Base-by-base conservation (phyloP, 208 protist species). In the Trypanosomatidae sp. region DNA sequence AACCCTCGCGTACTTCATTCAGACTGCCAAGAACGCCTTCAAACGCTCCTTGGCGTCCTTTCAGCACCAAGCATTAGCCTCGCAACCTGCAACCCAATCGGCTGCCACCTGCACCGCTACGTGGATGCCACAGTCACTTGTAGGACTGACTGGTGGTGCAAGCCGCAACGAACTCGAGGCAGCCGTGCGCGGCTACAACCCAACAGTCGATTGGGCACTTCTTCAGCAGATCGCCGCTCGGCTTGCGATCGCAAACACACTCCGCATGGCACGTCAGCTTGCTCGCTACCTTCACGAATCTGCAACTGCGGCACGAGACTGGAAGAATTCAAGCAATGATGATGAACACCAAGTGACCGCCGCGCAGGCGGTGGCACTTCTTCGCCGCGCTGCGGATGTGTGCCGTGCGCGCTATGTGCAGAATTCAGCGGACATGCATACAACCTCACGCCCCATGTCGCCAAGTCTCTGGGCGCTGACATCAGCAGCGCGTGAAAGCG, bases 181-280 rank as follows among this genome's bases (percentile, higher is more conserved):
- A 2, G 82, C 82, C 9, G 36, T 80, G 22, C 66, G 62, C 13
- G 59, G 50, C n/a, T 88, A 87, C 78, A 81, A 83, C 46, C 83
- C 86, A 10, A 82, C 83, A n/a, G 47, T 91, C 5, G 41, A 87
- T 43, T n/a, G 68, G 12, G 55, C 74, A n/a, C 73, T 91, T 52
- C 3, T 88, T 1, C 46, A 59, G 66, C 76, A 77, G 13, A 79
- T 88, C 41, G 77, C 74, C 6, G 22, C 66, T 50, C 70, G 77
- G 19, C 50, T 90, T 36, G 73, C 75, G 25, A 53, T 88, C 39
- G 22, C 78, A 0, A 67, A 77, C 28, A 77, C 82, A 6, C 55
- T 92, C 17, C 52, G 49, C 41, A 65, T 71, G 43, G 82, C 82
- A 0, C 44, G 30, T 22, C 60, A 79, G 36, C 74, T 89, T 22